These are phyloP conservation scores for Salicornia ramosissima DNA, from an alignment of 148 eudicot genomes.

Conservation along the genomic window DNA sequence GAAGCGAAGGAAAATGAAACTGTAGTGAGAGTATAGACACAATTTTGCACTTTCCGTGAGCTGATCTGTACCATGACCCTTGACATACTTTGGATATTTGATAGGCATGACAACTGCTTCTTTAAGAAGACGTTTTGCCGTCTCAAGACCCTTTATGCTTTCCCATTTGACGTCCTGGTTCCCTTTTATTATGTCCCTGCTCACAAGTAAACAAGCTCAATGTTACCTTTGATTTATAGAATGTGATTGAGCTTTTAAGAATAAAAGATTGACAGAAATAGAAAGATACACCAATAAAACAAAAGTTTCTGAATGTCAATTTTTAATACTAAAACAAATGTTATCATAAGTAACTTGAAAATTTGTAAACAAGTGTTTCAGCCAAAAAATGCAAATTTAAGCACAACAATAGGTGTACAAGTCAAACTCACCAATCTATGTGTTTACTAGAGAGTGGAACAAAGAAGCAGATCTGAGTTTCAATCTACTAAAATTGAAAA, in stretches of 20 bases:
- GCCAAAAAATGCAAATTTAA: not conserved
- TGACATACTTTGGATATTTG: conserved; percentile 87
- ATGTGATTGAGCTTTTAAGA: not conserved
- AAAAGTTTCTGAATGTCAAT: not conserved
- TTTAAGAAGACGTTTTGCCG: conserved; percentile 89
- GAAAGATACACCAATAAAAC: too few relatives aligned
- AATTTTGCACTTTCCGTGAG: conserved; percentile 5
- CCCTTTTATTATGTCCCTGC: conserved; percentile 91
- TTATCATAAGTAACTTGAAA: not conserved
- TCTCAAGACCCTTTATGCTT: conserved; percentile 88
- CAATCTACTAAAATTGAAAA: not conserved
- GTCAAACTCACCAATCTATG: not conserved
- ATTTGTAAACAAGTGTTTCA: not conserved
- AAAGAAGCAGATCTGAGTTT: not conserved
- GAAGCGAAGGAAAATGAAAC: not conserved
- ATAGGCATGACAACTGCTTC: conserved; percentile 99
- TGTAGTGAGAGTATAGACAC: not conserved
- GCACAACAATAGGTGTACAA: not conserved
- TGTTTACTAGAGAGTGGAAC: not conserved
- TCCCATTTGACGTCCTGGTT: conserved; percentile 95
- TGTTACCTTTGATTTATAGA: not conserved
- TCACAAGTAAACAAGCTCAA: conserved; percentile 8
- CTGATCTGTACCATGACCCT: conserved; percentile 8
- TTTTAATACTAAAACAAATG: not conserved
- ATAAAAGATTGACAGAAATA: not conserved